These are phyloP conservation scores for Geranium brycei DNA, from an alignment of 345 rosid species.

Conservation along the genomic window DNA sequence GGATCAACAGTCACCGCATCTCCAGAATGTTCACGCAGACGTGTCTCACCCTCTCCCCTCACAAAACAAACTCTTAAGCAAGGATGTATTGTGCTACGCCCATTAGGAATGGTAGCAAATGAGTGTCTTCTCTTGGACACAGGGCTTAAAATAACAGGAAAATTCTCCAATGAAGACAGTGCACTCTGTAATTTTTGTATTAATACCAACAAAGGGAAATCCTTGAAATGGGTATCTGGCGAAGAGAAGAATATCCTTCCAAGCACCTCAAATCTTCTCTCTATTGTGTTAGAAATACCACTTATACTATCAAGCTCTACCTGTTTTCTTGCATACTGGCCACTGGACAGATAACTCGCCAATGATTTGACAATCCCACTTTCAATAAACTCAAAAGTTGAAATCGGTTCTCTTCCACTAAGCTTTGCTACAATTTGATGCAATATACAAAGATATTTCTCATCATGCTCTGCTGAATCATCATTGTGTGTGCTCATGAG, in stretches of 20 bases:
- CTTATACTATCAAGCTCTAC: conserved; percentile 18
- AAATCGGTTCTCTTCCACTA: conserved; percentile 65
- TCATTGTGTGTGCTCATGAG: conserved; percentile 24
- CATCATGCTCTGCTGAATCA: conserved; percentile 32
- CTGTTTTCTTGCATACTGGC: conserved; percentile 32
- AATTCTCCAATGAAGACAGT: conserved; percentile 66
- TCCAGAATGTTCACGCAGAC: conserved; percentile 42
- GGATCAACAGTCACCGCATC: conserved; percentile 66
- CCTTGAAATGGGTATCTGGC: conserved; percentile 25
- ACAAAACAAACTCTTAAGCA: conserved; percentile 62
- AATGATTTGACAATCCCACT: conserved; percentile 77
- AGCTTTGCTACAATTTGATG: conserved; percentile 47
- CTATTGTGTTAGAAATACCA: conserved; percentile 24
- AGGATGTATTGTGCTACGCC: conserved; percentile 39
- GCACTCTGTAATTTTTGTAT: conserved; percentile 67
- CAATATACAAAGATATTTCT: conserved; percentile 35
- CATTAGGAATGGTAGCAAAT: conserved; percentile 54
- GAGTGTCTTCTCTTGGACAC: conserved; percentile 44
- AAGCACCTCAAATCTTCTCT: conserved; percentile 56
- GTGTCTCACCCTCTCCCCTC: conserved; percentile 56
- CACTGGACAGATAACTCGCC: conserved; percentile 52
- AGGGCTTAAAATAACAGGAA: conserved; percentile 54
- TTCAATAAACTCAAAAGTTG: conserved; percentile 82
- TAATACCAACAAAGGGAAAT: conserved; percentile 39
- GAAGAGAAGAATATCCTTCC: conserved; percentile 43